Percentiles rank a stretch among this genome's conserved stretches.
Evolutionary conservation across 768 basidiomycete genomes (phyloP).

Genomic region (Amanita pseudoporphyria): DNA sequence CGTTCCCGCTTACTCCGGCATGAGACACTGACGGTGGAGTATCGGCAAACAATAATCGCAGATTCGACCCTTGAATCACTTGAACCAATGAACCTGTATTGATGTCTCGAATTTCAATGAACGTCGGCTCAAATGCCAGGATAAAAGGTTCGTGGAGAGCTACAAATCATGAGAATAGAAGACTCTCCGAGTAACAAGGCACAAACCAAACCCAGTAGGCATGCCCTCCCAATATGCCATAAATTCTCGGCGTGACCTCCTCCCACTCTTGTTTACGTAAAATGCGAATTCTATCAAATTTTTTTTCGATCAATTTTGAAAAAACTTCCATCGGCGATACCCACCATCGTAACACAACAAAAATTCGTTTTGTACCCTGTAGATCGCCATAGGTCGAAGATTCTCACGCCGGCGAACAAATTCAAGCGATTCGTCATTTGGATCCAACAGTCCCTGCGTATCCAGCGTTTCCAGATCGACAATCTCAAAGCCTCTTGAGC

Average conservation of each 20-base stretch:
- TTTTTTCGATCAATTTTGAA: slow-evolving; percentile 5
- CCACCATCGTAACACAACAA: slow-evolving; percentile 94
- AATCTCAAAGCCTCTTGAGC: slow-evolving; percentile 96
- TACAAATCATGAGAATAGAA: slow-evolving; percentile 21
- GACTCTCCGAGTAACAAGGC: not conserved
- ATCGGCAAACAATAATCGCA: slow-evolving; percentile 88
- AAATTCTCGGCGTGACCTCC: slow-evolving; percentile 83
- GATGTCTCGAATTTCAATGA: slow-evolving; percentile 94
- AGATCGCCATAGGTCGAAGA: slow-evolving; percentile 91
- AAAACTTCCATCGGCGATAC: slow-evolving; percentile 17
- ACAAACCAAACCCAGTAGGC: slow-evolving; percentile 89
- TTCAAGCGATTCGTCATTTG: slow-evolving; percentile 81
- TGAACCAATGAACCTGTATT: slow-evolving; percentile 88
- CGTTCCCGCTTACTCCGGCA: slow-evolving; percentile 19
- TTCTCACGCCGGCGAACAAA: slow-evolving; percentile 89
- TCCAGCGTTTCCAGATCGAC: slow-evolving; percentile 96
- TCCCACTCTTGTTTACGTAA: slow-evolving; percentile 95
- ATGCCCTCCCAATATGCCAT: slow-evolving; percentile 96
- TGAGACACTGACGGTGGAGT: slow-evolving; percentile 82
- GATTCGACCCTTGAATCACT: slow-evolving; percentile 88
- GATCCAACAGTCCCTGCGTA: slow-evolving; percentile 93
- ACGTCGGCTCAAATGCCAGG: slow-evolving; percentile 91
- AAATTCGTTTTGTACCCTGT: slow-evolving; percentile 94
- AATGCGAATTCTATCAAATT: slow-evolving; percentile 84
- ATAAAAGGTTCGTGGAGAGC: slow-evolving; percentile 96